Evolutionary conservation across 179 eudicot genomes (phyloP).

Genomic region (Gypsophila paniculata): DNA sequence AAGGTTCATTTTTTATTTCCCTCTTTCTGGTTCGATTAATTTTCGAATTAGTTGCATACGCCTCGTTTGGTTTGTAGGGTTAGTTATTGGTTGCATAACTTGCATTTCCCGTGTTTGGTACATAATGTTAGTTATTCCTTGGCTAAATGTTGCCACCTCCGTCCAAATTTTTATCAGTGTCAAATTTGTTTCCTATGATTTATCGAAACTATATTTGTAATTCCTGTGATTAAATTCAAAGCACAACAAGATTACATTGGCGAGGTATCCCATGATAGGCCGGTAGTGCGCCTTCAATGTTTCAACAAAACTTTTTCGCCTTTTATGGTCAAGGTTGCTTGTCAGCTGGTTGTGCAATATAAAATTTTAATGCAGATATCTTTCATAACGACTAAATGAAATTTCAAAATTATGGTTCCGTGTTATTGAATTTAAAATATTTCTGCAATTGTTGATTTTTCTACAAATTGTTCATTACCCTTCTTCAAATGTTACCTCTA

Average conservation of each 20-base stretch:
- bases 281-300: no score
- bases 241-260: no score
- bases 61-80: neutral
- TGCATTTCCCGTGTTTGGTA: no score
- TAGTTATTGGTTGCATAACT: no score
- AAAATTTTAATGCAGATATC: neutral
- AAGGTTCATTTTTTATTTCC: constrained; percentile 40
- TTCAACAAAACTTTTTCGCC: neutral
- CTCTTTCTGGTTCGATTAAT: neutral
- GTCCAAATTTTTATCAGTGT: no score
- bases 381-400: neutral
- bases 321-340: no score
- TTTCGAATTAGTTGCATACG: neutral
- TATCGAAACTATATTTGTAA: no score
- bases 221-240: no score
- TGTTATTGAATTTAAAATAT: neutral
- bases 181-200: no score
- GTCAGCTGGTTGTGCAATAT: no score
- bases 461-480: neutral
- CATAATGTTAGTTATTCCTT: neutral
- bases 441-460: neutral
- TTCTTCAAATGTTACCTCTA: neutral
- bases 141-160: neutral
- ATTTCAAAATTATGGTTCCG: neutral
- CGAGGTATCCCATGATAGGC: no score